Evolutionary conservation across 2,329 filamentous ascomycete genomes (phyloP).

Genomic region (Coniella vitis): DNA sequence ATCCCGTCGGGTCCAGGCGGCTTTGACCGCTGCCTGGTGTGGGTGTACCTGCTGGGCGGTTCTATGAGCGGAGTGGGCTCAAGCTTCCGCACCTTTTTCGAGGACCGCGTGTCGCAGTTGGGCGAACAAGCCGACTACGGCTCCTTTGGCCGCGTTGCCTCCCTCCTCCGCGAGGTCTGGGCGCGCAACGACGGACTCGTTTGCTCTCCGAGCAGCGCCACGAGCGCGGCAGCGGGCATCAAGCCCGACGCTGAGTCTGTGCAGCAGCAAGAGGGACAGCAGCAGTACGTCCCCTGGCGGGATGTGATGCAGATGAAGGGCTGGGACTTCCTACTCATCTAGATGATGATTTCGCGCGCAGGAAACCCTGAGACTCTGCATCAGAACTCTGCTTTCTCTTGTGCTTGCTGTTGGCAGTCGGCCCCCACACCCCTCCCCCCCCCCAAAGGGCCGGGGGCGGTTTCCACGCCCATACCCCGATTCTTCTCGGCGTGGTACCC

Average conservation of each 20-base stretch:
- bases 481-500: background rate
- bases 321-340: constrained; percentile 92
- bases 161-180: constrained; percentile 80
- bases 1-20: constrained; percentile 77
- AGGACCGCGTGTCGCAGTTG: constrained; percentile 65
- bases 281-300: constrained; percentile 76
- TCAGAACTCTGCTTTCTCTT: constrained; percentile 15
- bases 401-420: background rate
- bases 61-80: constrained; percentile 68
- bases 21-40: constrained; percentile 85
- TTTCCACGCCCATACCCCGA: no score
- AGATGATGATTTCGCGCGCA: constrained; percentile 16
- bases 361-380: constrained; percentile 13
- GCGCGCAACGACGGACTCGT: constrained; percentile 55
- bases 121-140: constrained; percentile 74
- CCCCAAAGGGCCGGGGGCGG: no score
- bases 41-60: constrained; percentile 87
- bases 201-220: constrained; percentile 29
- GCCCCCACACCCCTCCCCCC: no score
- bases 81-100: constrained; percentile 70
- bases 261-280: constrained; percentile 25
- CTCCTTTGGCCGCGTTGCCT: constrained; percentile 76
- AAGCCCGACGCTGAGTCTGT: constrained; percentile 22
- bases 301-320: constrained; percentile 86
- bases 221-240: constrained; percentile 28